Evolutionary conservation across 768 basidiomycete species (phyloP).

Genomic region (Rhodotorula taiwanensis): DNA sequence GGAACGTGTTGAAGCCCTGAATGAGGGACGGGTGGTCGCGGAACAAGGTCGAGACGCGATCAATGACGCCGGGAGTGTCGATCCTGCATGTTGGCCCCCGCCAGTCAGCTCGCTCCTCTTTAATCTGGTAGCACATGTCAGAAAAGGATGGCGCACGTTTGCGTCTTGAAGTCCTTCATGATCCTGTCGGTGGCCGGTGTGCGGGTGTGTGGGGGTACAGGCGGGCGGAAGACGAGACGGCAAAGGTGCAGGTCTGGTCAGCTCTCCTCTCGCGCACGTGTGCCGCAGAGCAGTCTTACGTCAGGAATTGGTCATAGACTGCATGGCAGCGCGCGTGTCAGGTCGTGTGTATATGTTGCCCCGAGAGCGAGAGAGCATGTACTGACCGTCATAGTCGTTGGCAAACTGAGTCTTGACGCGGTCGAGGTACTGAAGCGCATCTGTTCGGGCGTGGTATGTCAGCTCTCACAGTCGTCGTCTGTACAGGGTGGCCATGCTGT

Average conservation of each 20-base stretch:
- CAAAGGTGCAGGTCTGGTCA: too few species aligned
- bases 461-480: neutral
- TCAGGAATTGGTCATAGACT: constrained; percentile 38
- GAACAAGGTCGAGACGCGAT: constrained; percentile 87
- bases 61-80: constrained; percentile 95
- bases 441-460: constrained; percentile 18
- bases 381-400: constrained; percentile 35
- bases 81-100: constrained; percentile 56
- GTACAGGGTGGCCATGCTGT: too few species aligned
- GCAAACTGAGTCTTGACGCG: constrained; percentile 42
- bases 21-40: constrained; percentile 83
- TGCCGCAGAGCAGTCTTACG: too few species aligned
- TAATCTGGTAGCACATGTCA: too few species aligned
- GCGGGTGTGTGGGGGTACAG: too few species aligned
- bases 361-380: neutral
- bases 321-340: neutral
- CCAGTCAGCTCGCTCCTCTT: too few species aligned
- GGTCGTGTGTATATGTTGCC: neutral
- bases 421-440: constrained; percentile 43
- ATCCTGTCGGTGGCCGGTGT: too few species aligned
- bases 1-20: constrained; percentile 96
- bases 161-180: constrained; percentile 99
- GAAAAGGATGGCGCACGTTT: constrained; percentile 46
- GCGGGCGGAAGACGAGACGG: too few species aligned
- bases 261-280: too few species aligned